phyloP scores from a whole-genome alignment of 179 eudicot genomes.

The Pouteria campechiana region DNA sequence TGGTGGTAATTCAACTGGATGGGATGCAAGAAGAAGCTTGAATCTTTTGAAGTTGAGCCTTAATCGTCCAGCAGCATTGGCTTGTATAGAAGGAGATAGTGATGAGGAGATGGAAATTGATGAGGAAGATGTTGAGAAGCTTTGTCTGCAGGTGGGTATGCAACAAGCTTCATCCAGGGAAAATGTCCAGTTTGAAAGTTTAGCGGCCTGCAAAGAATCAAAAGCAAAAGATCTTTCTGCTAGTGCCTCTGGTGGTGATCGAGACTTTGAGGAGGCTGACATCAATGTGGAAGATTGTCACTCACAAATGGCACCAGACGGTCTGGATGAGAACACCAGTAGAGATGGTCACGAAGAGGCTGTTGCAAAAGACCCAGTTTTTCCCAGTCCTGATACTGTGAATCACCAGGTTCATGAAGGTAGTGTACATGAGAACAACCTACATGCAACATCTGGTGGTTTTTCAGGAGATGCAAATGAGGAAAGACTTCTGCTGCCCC shows the following conservation, averaged over 20 bases:
- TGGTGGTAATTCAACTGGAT: constrained; percentile 67
- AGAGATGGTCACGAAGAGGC: constrained; percentile 9
- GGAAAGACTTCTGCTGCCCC: background rate
- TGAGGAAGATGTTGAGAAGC: constrained; percentile 50
- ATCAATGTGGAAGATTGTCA: constrained; percentile 79
- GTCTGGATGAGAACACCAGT: constrained; percentile 13
- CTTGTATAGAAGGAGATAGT: constrained; percentile 64
- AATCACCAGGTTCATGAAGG: constrained; percentile 1
- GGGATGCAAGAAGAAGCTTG: constrained; percentile 93
- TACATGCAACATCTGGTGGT: constrained; percentile 1
- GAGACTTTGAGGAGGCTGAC: constrained; percentile 43
- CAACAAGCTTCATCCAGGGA: constrained; percentile 8
- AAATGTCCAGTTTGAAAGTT: constrained; percentile 6
- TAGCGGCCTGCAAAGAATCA: constrained; percentile 3
- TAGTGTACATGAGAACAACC: background rate
- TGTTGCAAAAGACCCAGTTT: background rate
- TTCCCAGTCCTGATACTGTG: background rate
- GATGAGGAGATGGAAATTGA: constrained; percentile 96
- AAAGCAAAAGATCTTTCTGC: constrained; percentile 8
- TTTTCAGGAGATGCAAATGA: background rate
- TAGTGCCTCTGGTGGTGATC: constrained; percentile 13
- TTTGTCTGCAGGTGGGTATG: constrained; percentile 13
- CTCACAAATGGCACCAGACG: constrained; percentile 44
- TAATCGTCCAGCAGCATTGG: constrained; percentile 50
- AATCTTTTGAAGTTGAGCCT: constrained; percentile 82